Percentiles rank a stretch among this genome's conserved stretches.
phyloP scores from a whole-genome alignment of 169 alveolate genomes.

The Eimeria sp. region DNA sequence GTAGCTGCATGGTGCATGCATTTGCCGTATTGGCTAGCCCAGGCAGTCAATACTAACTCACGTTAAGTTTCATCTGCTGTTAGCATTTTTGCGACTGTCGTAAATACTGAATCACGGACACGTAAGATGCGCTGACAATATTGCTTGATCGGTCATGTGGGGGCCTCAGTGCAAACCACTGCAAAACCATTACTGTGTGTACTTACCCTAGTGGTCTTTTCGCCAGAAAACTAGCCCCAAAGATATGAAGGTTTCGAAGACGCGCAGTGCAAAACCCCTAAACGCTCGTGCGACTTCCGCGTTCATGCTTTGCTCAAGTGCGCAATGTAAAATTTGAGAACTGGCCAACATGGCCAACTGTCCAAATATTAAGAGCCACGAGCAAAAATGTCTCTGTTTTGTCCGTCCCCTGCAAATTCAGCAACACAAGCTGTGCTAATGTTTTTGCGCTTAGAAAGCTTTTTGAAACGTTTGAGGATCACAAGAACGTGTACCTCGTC shows the following conservation, averaged over 20 bases:
- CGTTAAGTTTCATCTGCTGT: not conserved
- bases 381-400: not conserved
- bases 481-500: constrained; percentile 90
- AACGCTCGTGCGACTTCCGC: not conserved
- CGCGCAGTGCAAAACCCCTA: not conserved
- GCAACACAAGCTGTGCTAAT: not conserved
- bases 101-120: not conserved
- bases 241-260: not conserved
- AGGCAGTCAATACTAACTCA: not conserved
- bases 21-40: not conserved
- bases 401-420: not conserved
- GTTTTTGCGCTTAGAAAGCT: constrained; percentile 83
- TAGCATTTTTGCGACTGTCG: not conserved
- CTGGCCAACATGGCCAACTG: not conserved
- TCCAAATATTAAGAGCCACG: not conserved
- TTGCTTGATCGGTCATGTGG: not conserved
- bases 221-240: not conserved
- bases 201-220: not conserved
- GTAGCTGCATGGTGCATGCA: too few relatives aligned
- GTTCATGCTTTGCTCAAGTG: too few relatives aligned
- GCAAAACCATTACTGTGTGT: not conserved
- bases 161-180: not conserved
- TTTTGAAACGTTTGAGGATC: constrained; percentile 90
- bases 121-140: not conserved
- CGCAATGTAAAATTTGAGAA: not conserved